phyloP scores from a whole-genome alignment of 2,329 filamentous ascomycete species.

The Arthrobotrys conoides region DNA sequence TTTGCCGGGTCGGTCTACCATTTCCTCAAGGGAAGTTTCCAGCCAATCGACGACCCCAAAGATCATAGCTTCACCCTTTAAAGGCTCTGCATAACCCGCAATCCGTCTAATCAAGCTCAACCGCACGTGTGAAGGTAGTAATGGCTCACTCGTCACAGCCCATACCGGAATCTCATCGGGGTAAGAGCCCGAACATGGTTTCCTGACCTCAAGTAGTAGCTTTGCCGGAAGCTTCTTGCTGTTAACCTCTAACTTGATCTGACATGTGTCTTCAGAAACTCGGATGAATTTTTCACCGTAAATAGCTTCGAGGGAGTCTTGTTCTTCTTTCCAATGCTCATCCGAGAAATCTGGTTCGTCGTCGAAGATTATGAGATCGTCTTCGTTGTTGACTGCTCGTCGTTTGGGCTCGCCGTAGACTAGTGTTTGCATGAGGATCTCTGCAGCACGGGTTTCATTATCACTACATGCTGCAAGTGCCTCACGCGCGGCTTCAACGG shows the following conservation, averaged over 20 bases:
- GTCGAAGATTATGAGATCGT: slow-evolving; percentile 64
- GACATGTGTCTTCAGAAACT: slow-evolving; percentile 76
- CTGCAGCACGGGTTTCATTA: slow-evolving; percentile 83
- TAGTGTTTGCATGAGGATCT: slow-evolving; percentile 81
- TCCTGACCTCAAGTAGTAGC: slow-evolving; percentile 67
- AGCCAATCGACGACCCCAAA: slow-evolving; percentile 93
- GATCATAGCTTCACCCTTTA: slow-evolving; percentile 89
- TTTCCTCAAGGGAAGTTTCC: slow-evolving; percentile 83
- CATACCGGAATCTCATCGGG: slow-evolving; percentile 77
- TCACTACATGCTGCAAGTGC: slow-evolving; percentile 78
- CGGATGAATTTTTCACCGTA: slow-evolving; percentile 80
- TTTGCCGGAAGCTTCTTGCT: slow-evolving; percentile 64
- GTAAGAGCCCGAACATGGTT: slow-evolving; percentile 77
- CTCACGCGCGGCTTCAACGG: slow-evolving; percentile 84
- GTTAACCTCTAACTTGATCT: slow-evolving; percentile 75
- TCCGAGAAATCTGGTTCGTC: slow-evolving; percentile 65
- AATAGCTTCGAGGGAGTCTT: slow-evolving; percentile 85
- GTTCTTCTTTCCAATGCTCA: slow-evolving; percentile 85
- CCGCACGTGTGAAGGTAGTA: slow-evolving; percentile 91
- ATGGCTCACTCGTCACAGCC: slow-evolving; percentile 69
- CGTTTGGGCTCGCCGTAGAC: slow-evolving; percentile 65
- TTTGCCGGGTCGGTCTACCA: slow-evolving; percentile 86
- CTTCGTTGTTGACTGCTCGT: slow-evolving; percentile 66
- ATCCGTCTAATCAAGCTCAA: slow-evolving; percentile 86
- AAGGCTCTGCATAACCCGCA: slow-evolving; percentile 78